Evolutionary conservation across 2,329 filamentous ascomycete genomes (phyloP), one percentile per base, ranked within the genome.

Genomic region (Neonectria ditissima): DNA sequence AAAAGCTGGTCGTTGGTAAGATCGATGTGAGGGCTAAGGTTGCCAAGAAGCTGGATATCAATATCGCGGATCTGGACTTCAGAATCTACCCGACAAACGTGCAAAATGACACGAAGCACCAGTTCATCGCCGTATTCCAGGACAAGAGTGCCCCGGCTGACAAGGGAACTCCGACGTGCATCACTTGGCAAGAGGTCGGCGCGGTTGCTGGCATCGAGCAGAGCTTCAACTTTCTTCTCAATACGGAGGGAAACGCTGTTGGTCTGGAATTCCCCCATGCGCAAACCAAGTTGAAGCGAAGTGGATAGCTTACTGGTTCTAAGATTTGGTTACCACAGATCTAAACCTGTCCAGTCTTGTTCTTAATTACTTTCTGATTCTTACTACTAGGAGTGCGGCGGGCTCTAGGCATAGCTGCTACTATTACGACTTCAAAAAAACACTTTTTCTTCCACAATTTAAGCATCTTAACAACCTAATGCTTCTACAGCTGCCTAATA

Each of bases 81-180:
- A 65, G 68, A 30, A 30, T 77, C 0, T 79, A 79, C 56, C 76
- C 76, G 1, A 74, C 71, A 1, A 78, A 78, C 32, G 62, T 77
- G 6, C 53, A 58, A 28, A 65, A 66, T 2, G 28, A 54, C 1
- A 55, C 2, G 0, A 58, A 43, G 8, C 72, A 74, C 1, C 75
- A 77, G 54, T 78, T 75, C 18, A 61, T 78, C 0, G 72, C 70
- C 0, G 70, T 77, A 0, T 73, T 77, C 18, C 77, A 78, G 62
- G 72, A 78, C 20, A 73, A 56, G 52, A 69, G 58, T 16, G 75
- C 75, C 3, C 70, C 67, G 0, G 67, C 73, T 7, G 77, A 79
- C 3, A 67, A 60, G 65, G 76, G 74, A 1, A 79, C 77, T 3
- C 77, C 77, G 2, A 78, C 77, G 1, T 79, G 77, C 24, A 74